phyloP scores from a whole-genome alignment of 176 grass and related monocot genomes.

The Aegilops tauschii region DNA sequence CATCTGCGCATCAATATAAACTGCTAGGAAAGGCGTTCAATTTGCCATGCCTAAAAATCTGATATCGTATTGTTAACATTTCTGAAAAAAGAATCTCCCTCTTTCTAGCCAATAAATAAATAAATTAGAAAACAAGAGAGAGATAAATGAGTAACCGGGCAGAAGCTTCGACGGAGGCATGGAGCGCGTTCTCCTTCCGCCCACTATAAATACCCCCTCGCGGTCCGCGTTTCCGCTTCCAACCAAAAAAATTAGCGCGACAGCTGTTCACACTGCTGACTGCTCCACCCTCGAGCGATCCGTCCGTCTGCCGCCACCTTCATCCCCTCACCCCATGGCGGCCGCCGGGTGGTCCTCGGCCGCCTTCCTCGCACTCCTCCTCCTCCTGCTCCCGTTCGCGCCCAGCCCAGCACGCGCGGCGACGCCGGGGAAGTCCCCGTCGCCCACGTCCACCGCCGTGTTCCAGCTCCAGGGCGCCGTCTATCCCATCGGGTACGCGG shows the following conservation, averaged over 20 bases:
- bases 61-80: no score
- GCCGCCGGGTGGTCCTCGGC: background rate
- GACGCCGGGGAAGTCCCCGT: slow-evolving; percentile 22
- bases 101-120: background rate
- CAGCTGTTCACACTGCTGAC: slow-evolving; percentile 12
- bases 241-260: background rate
- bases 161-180: slow-evolving; percentile 2
- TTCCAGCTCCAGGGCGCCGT: slow-evolving; percentile 78
- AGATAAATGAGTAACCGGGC: background rate
- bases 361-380: background rate
- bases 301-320: background rate
- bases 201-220: slow-evolving; percentile 42
- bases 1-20: no score
- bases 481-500: slow-evolving; percentile 58
- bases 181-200: background rate
- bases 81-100: background rate
- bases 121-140: background rate
- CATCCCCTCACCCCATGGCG: background rate
- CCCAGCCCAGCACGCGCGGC: slow-evolving; percentile 20
- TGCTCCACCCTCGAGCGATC: background rate
- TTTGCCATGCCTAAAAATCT: no score
- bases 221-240: background rate
- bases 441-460: slow-evolving; percentile 38
- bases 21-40: no score
- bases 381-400: slow-evolving; percentile 1